A percentile compares a stretch with the other conserved stretches of the same genome.
Evolutionary conservation across 78 protist species (phyloP).

Genomic region (Dictyostelium discoideum): DNA sequence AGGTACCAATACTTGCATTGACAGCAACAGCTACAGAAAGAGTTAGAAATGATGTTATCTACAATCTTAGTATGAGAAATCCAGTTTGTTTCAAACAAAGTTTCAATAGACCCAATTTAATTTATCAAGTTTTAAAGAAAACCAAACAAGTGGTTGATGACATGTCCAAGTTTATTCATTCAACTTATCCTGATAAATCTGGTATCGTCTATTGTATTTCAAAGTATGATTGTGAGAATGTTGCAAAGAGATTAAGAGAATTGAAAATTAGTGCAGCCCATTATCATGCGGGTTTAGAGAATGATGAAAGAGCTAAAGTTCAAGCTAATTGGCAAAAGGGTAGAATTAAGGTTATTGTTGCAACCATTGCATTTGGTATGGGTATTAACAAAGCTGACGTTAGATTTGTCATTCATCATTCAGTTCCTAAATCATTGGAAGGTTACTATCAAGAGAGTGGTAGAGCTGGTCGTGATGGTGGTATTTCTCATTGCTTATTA

Average conservation of each 20-base stretch:
- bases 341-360: conserved; percentile 88
- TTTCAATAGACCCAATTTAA: conserved; percentile 97
- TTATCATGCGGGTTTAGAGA: conserved; percentile 94
- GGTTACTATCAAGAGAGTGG: conserved; percentile 98
- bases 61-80: conserved; percentile 56
- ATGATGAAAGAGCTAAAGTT: conserved; percentile 43
- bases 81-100: conserved; percentile 64
- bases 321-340: conserved; percentile 92
- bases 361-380: conserved; percentile 99
- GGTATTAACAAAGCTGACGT: conserved; percentile 99
- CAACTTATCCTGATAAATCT: conserved; percentile 45
- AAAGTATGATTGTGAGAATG: conserved; percentile 87
- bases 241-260: conserved; percentile 74
- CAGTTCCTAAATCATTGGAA: conserved; percentile 98
- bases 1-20: conserved; percentile 66
- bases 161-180: neutral
- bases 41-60: conserved; percentile 71
- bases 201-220: conserved; percentile 98
- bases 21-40: conserved; percentile 92
- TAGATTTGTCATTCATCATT: conserved; percentile 97
- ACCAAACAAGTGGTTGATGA: conserved; percentile 24
- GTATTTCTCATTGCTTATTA: conserved; percentile 82
- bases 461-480: conserved; percentile 97
- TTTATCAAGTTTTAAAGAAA: conserved; percentile 38
- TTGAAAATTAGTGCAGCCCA: neutral